Base-by-base conservation (phyloP, 768 basidiomycete species). In the Tylopilus plumbeoviolaceoides region DNA sequence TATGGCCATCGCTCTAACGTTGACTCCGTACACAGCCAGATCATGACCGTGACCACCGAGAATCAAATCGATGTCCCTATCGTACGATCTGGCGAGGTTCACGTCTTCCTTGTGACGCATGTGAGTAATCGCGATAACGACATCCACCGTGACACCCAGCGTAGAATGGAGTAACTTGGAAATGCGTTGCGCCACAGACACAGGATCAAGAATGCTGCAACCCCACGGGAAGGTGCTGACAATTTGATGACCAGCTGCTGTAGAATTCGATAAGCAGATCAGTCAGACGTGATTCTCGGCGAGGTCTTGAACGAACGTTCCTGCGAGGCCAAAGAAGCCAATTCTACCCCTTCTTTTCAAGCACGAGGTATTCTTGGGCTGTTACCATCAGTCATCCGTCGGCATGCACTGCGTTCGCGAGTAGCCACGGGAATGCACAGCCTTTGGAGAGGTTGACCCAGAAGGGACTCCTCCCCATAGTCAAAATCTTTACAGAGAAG, bases 51-150 rank as follows among this genome's bases (percentile, higher is more conserved):
- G 54, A 62, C 7, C 30, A 23, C 5, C 23, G 4, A 5, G 23
- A 23, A 23, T 56, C 11, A 54, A 35, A 45, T 54, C 44, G 3
- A 59, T 6, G 35, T 51, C 30, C 25, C 33, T 27, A 15, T 44
- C 23, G 15, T 58, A 57, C 1, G 30, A 39, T 15, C 25, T 12
- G 33, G 38, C 36, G 21, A 56, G 48, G 12, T 35, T 31, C n/a
- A 45, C 15, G 30, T 47, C 44, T 21, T 56, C 51, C 48, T 59
- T 55, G 21, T 53, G 46, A 47, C 41, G 47, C 44, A 56, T 62
- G 40, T 59, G 53, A 21, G 48, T 62, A 15, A 59, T 48, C 23
- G 36, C 38, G 23, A 55, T 55, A 20, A 49, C 39, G 10, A 55
- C 30, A 40, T 58, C 52, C 9, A 47, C n/a, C n/a, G n/a, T n/a